Evolutionary conservation across 2,329 filamentous ascomycete genomes (phyloP), one percentile per base, ranked within the genome.

Genomic region (Raffaelea ambrosiae): DNA sequence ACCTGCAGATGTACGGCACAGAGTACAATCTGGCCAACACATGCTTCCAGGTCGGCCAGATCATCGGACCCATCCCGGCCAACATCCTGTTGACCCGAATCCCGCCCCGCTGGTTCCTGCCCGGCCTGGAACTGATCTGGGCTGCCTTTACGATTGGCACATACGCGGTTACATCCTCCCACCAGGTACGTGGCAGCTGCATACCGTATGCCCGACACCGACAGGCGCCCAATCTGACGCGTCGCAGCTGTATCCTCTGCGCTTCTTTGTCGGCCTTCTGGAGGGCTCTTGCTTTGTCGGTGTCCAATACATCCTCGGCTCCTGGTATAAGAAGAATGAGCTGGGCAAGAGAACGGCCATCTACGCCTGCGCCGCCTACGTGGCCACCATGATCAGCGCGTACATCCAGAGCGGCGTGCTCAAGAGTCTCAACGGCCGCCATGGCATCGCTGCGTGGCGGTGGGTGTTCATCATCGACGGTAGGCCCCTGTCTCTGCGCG

Each of bases 331-430:
- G 0, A 67, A 70, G 22, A 65, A 67, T 14, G 80, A 83, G 51
- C 67, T 84, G 0, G 78, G 76, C 1, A 84, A 83, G 57, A 69
- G 81, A 2, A 77, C 71, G 3, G 79, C 75, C 36, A 76, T 84
- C 45, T 84, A 83, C 56, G 80, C 76, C 0, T 70, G 74, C 1
- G 78, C 75, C 9, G 79, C 77, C 1, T 66, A 81, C 2, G 76
- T 75, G 74, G 52, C 44, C 29, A 50, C 47, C 39, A 62, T 64
- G 59, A 52, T 63, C 20, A 58, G 54, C n/a, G 62, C 59, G 1
- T 51, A 51, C 39, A 59, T 63, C 38, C 59, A 78, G 0, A 73
- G 76, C 53, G 69, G 72, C 4, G 52, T 38, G 19, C 71, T 47
- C 14, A 35, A 39, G 4, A 23, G 49, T 5, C 61, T 77, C 14